phyloP scores from a whole-genome alignment of 108 stramenopile genomes.

The Mediolabrus comicus region DNA sequence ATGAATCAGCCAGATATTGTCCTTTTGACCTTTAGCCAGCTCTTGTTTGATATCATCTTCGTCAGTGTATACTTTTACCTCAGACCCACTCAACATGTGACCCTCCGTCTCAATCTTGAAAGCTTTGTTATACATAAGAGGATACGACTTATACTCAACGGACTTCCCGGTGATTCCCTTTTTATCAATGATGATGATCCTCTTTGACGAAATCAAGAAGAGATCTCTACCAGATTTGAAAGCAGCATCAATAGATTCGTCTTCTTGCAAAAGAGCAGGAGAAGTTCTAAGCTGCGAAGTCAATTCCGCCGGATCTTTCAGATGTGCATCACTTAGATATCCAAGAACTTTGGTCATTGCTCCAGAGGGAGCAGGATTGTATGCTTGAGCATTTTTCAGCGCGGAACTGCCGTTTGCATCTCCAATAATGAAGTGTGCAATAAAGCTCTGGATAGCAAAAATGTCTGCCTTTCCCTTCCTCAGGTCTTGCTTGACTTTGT shows the following conservation, averaged over 20 bases:
- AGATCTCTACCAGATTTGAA: slow-evolving; percentile 60
- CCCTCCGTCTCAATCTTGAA: slow-evolving; percentile 69
- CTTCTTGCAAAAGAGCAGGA: slow-evolving; percentile 52
- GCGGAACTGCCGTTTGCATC: slow-evolving; percentile 29
- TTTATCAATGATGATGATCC: slow-evolving; percentile 58
- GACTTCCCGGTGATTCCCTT: slow-evolving; percentile 63
- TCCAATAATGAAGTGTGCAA: slow-evolving; percentile 59
- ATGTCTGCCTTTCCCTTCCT: slow-evolving; percentile 58
- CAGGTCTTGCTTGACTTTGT: slow-evolving; percentile 49
- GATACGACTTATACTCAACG: slow-evolving; percentile 62
- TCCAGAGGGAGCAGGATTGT: slow-evolving; percentile 15
- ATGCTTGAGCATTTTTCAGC: slow-evolving; percentile 31
- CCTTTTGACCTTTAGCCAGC: slow-evolving; percentile 35
- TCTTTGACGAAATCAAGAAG: slow-evolving; percentile 53
- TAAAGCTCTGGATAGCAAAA: slow-evolving; percentile 53
- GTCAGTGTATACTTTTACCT: slow-evolving; percentile 45
- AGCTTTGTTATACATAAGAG: slow-evolving; percentile 48
- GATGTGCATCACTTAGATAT: slow-evolving; percentile 41
- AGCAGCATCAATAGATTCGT: slow-evolving; percentile 55
- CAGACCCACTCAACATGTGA: slow-evolving; percentile 36
- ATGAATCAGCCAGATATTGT: slow-evolving; percentile 42
- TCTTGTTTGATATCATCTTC: slow-evolving; percentile 38
- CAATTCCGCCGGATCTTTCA: slow-evolving; percentile 48
- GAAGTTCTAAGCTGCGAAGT: slow-evolving; percentile 47
- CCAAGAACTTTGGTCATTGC: slow-evolving; percentile 29